Evolutionary conservation across 768 basidiomycete species (phyloP), one percentile per base, ranked within the genome.

Genomic region (Xerocomus brunneocitrinus): DNA sequence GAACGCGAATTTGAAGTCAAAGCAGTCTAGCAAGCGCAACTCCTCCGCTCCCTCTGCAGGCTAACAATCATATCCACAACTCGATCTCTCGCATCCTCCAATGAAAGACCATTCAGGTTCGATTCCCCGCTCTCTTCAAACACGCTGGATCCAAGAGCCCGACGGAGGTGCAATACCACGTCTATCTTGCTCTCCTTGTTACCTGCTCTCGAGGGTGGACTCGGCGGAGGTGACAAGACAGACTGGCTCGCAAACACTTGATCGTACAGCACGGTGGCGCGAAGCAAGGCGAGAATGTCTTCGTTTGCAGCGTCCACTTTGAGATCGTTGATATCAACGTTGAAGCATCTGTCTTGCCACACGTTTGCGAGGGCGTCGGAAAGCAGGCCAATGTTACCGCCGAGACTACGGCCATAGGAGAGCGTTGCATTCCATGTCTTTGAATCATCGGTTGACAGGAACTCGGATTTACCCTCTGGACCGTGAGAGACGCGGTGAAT

Each of bases 31-130:
- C 58, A 50, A 22, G 39, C 19, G 25, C 52, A 52, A 3, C 41
- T 48, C 69, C 40, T 66, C 65, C 47, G 67, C 63, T 49, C 62
- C 59, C 46, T 62, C 61, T 64, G 72, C 28, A 64, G 57, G 50
- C 71, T 72, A 4, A 79, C 75, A 44, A 90, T 74, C 74, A 85
- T 74, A 71, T 91, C 89, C 44, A 89, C 86, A 34, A 83, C 83
- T n/a, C 76, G 71, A 67, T 91, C 89, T 52, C 84, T 76, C 44
- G 87, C 88, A 55, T 90, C 87, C 66, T 91, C 89, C 49, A 90
- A 65, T 27, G 67, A 66, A 74, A 79, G 50, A 67, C 57, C 61
- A 46, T 57, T 56, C 36, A 39, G 31, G 16, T 48, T 57, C 22
- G 31, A 32, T 32, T 59, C 64, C 35, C 50, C 48, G 30, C 64